Percentiles rank a stretch among this genome's conserved stretches.
Conservation (phyloP, 129 eudicot species). For the Scalesia atractyloides region DNA sequence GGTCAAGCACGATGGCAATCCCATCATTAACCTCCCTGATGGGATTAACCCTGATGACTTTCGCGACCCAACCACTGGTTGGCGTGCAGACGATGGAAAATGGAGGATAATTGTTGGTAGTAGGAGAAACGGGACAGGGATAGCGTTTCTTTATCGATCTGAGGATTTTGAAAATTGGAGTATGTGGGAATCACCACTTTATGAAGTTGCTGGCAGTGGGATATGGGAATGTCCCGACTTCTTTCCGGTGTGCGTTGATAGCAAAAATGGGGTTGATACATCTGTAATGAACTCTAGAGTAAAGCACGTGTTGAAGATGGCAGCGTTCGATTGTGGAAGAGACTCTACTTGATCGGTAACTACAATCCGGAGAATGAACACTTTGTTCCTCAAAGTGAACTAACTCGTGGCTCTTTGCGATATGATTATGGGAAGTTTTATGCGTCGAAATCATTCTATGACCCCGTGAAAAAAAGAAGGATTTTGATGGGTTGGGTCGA, state of each 20-base stretch:
- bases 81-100: constrained; percentile 50
- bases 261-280: constrained; percentile 46
- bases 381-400: constrained; percentile 36
- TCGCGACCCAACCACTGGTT: constrained; percentile 73
- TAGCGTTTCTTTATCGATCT: constrained; percentile 48
- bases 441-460: constrained; percentile 71
- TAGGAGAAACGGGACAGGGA: constrained; percentile 36
- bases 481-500: constrained; percentile 66
- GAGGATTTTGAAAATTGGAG: constrained; percentile 56
- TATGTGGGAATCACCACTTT: constrained; percentile 38
- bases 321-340: constrained; percentile 32
- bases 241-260: constrained; percentile 47
- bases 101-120: constrained; percentile 60
- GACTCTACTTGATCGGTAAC: constrained; percentile 61
- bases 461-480: constrained; percentile 52
- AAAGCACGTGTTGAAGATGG: constrained; percentile 62
- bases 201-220: constrained; percentile 31
- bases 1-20: constrained; percentile 56
- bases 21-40: constrained; percentile 38
- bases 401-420: constrained; percentile 33
- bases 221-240: constrained; percentile 82
- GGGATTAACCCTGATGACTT: constrained; percentile 37
- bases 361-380: constrained; percentile 41
- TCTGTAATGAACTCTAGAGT: constrained; percentile 27
- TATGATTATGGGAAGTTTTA: constrained; percentile 73